Percentiles rank a stretch among this genome's conserved stretches.
Conservation (phyloP, 2,329 filamentous ascomycete species). For the Gnomoniopsis sp. region DNA sequence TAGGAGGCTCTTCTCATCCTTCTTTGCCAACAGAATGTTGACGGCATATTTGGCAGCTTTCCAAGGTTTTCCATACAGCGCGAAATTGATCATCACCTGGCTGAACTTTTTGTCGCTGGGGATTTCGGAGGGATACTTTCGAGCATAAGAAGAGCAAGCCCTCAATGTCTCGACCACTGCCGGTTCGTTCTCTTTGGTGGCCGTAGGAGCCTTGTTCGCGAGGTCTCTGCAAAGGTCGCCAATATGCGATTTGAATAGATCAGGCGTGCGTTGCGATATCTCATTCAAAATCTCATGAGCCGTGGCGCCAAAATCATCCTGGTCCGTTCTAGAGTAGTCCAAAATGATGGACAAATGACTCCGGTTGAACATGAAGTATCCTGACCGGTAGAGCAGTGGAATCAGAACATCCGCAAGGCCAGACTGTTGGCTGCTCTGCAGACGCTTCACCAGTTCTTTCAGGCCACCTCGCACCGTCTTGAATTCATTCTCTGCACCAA, state of each 20-base stretch:
- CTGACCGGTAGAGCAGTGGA: constrained; percentile 78
- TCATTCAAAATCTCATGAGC: constrained; percentile 90
- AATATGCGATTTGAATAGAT: constrained; percentile 89
- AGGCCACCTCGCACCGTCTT: constrained; percentile 86
- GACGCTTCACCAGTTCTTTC: constrained; percentile 80
- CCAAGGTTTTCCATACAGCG: constrained; percentile 75
- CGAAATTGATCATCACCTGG: constrained; percentile 78
- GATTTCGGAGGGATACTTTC: constrained; percentile 79
- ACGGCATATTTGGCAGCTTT: constrained; percentile 91
- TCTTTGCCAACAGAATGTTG: constrained; percentile 77
- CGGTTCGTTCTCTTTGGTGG: constrained; percentile 63
- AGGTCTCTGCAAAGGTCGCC: constrained; percentile 87
- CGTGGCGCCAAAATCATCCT: constrained; percentile 70
- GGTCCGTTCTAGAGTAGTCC: constrained; percentile 79
- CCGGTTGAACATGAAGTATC: constrained; percentile 85
- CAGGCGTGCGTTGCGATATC: constrained; percentile 84
- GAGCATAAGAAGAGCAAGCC: constrained; percentile 87
- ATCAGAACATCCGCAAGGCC: constrained; percentile 74
- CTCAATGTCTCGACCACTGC: constrained; percentile 87
- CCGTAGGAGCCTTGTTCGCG: constrained; percentile 72
- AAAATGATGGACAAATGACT: constrained; percentile 91
- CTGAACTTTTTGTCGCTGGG: constrained; percentile 77
- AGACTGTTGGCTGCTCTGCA: constrained; percentile 64
- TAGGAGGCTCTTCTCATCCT: constrained; percentile 69
- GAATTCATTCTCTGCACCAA: constrained; percentile 84